phyloP scores from a whole-genome alignment of 257 asterid genomes.

The Ilex asprella region DNA sequence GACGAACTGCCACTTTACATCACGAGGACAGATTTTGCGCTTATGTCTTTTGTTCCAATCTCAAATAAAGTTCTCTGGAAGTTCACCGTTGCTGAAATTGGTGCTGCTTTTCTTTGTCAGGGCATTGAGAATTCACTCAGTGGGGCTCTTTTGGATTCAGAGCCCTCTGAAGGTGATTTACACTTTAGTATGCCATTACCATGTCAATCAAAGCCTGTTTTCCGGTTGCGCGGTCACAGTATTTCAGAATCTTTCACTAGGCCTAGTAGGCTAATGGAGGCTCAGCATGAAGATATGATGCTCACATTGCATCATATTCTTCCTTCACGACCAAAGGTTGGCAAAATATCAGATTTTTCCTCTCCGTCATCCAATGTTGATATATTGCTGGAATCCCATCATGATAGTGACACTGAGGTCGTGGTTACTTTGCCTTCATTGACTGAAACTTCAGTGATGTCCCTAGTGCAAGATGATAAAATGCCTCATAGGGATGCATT shows the following conservation, averaged over 20 bases:
- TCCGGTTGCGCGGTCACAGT: conserved; percentile 54
- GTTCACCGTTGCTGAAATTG: conserved; percentile 82
- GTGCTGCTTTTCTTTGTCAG: conserved; percentile 81
- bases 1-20: conserved; percentile 62
- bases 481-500: conserved; percentile 16
- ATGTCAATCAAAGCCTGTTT: conserved; percentile 80
- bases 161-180: conserved; percentile 42
- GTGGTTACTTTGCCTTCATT: conserved; percentile 23
- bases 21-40: conserved; percentile 82
- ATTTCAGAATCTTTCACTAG: conserved; percentile 34
- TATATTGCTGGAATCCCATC: conserved; percentile 17
- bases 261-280: conserved; percentile 35
- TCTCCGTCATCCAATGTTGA: conserved; percentile 23
- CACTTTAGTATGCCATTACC: conserved; percentile 72
- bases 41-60: conserved; percentile 75
- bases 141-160: conserved; percentile 31
- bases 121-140: conserved; percentile 39
- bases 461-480: conserved; percentile 16
- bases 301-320: conserved; percentile 34
- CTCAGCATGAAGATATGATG: conserved; percentile 41
- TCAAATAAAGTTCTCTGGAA: conserved; percentile 82
- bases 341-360: conserved; percentile 38
- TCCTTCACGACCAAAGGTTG: conserved; percentile 61
- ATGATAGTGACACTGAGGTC: conserved; percentile 7
- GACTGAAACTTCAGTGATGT: conserved; percentile 8